phyloP scores from a whole-genome alignment of 2,329 filamentous ascomycete genomes.

The Phymatotrichopsis omnivora region DNA sequence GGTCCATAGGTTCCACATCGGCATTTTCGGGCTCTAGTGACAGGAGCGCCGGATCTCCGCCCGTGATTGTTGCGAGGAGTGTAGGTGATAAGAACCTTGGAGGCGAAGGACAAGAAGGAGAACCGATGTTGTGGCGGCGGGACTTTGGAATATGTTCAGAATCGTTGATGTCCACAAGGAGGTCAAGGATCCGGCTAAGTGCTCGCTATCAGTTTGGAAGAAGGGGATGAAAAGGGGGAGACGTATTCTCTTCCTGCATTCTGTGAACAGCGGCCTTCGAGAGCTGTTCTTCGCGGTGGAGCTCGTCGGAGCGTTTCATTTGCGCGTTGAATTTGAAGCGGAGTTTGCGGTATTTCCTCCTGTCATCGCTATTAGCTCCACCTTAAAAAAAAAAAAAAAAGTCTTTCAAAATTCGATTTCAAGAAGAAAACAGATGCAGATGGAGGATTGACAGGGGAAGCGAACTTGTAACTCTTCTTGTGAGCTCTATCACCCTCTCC shows the following conservation, averaged over 20 bases:
- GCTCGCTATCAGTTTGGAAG: background rate
- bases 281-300: conserved; percentile 72
- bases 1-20: conserved; percentile 22
- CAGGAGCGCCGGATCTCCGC: conserved; percentile 6
- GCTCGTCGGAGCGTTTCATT: conserved; percentile 69
- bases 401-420: background rate
- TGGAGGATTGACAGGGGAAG: background rate
- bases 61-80: conserved; percentile 23
- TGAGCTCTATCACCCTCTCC: conserved; percentile 25
- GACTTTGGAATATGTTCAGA: conserved; percentile 64
- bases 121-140: conserved; percentile 60
- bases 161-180: conserved; percentile 83
- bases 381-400: background rate
- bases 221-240: conserved; percentile 11
- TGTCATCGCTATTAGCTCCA: conserved; percentile 36
- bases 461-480: conserved; percentile 26
- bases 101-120: conserved; percentile 35
- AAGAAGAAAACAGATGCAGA: background rate
- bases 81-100: conserved; percentile 38
- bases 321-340: conserved; percentile 65
- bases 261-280: conserved; percentile 71
- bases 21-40: conserved; percentile 13
- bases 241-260: conserved; percentile 89
- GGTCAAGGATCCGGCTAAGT: conserved; percentile 69
- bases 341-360: conserved; percentile 93